Conservation (phyloP, 495 filamentous ascomycete genomes). For the Hypomontagnella monticulosa region DNA sequence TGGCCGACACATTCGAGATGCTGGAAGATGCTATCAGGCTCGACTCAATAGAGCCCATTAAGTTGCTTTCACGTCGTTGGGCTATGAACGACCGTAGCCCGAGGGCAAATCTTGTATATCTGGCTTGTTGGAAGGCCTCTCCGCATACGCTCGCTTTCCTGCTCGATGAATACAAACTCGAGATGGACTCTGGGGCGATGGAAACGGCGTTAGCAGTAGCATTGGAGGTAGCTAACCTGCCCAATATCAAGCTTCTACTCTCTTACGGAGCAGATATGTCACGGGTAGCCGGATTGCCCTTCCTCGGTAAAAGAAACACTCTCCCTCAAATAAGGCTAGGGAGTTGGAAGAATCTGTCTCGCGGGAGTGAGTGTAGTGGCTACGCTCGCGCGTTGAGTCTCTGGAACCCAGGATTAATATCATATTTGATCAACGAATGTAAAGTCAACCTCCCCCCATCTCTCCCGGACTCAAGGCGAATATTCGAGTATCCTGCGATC, state of each 20-base stretch:
- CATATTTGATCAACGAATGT: constrained; percentile 14
- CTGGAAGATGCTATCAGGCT: constrained; percentile 1
- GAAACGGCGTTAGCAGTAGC: neutral
- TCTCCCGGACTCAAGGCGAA: neutral
- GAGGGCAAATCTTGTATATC: neutral
- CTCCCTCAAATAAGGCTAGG: neutral
- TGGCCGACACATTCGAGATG: neutral
- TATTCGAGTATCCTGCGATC: neutral
- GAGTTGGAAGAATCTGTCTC: too few relatives aligned
- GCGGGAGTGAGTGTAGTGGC: too few relatives aligned
- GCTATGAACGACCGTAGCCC: too few relatives aligned
- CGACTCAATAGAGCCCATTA: too few relatives aligned
- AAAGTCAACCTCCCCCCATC: constrained; percentile 3
- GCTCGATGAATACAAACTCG: neutral
- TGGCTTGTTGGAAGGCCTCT: constrained; percentile 14
- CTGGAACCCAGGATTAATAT: constrained; percentile 14
- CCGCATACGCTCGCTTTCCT: neutral
- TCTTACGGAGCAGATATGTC: constrained; percentile 11
- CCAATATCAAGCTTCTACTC: constrained; percentile 23
- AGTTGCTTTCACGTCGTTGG: too few relatives aligned
- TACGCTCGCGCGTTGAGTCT: constrained; percentile 15
- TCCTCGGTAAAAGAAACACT: too few relatives aligned
- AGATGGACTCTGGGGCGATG: neutral
- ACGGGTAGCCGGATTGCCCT: too few relatives aligned
- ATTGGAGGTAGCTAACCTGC: constrained; percentile 13